Evolutionary conservation across 768 basidiomycete species (phyloP), one percentile per base, ranked within the genome.

Genomic region (Lactarius sp.): DNA sequence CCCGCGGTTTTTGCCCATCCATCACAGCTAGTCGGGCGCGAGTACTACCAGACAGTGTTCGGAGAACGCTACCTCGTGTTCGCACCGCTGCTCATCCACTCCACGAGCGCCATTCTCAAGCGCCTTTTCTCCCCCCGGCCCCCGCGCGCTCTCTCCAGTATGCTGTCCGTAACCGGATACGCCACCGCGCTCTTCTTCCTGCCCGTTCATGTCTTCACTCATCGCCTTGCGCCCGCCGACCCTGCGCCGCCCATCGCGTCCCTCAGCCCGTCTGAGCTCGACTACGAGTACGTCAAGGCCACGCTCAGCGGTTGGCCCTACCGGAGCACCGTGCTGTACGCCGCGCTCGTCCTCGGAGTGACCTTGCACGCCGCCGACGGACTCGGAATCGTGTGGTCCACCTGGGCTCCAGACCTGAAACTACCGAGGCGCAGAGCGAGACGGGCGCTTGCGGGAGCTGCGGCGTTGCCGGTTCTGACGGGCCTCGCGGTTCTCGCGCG

Each of bases 241-340:
- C 74, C 78, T 2, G 59, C 60, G 8, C 70, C 77, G 2, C 85
- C 85, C 22, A 85, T 91, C 58, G 74, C 75, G 52, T 73, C 78
- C 2, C 77, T 93, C 27, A 83, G 86, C 16, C 91, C 92, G 0
- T 78, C 86, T 0, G 90, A 94, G 69, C 80, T 94, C 42, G 86
- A 91, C 73, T 94, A 82, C 71, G 88, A 92, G 66, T 93, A 86
- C 71, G 89, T 94, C 61, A 92, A 93, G 71, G 79, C 81, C 6
- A 88, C 83, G 3, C 73, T 93, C 44, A 77, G 78, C 16, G 74
- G 62, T 18, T 91, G 85, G 81, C 88, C 90, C 0, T 73, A 76
- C 70, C 77, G 82, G 44, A 87, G 81, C 69, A 85, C 81, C 81
- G 60, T 82, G 3, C 72, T 86, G 50, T 93, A 94, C 68, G 72